Evolutionary conservation across 1,139 yeast genomes (phyloP), one percentile per base, ranked within the genome.

Genomic region (Arxiozyma slooffiae): DNA sequence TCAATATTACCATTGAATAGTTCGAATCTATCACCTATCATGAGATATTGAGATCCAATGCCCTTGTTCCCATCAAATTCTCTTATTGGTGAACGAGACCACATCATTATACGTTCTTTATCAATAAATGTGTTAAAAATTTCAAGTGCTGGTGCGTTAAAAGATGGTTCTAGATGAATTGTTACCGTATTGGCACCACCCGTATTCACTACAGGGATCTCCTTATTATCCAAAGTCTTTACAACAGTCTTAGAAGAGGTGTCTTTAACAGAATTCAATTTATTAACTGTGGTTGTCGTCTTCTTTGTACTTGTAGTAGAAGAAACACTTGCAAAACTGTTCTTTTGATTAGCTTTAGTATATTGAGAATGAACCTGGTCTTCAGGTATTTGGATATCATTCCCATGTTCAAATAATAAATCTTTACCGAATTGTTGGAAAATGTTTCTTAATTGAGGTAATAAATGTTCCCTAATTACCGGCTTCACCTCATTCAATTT

Each of bases 1-100:
- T 76, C 66, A 50, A 92, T 82, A 53, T 89, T 87, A n/a, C 97
- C 97, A 14, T 95, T 95, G 67, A 92, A 92, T 51, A 92, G 69
- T 44, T 77, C 75, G 69, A 81, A 89, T 41, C 72, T 72, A 1
- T 84, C 76, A 6, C 88, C 90, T 50, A 73, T 85, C 47, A 62
- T 60, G 26, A 69, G 49, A n/a, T 30, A 26, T 30, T 54, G 50
- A 20, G 59, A 41, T 18, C 52, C 52, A 20, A 53, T 53, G 9
- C 45, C 43, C 18, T 51, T 51, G 20, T 51, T 48, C 21, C 44
- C 50, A 21, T 41, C 49, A 42, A 48, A 46, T 48, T 52, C 57
- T 50, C 51, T 51, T 45, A 53, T 52, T 17, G 79, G 73, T 0
- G 95, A 81, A 53, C 97, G 80, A 1, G 96, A 76, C 97, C 97